Base-by-base conservation (phyloP, 345 rosid species). In the Adansonia digitata region DNA sequence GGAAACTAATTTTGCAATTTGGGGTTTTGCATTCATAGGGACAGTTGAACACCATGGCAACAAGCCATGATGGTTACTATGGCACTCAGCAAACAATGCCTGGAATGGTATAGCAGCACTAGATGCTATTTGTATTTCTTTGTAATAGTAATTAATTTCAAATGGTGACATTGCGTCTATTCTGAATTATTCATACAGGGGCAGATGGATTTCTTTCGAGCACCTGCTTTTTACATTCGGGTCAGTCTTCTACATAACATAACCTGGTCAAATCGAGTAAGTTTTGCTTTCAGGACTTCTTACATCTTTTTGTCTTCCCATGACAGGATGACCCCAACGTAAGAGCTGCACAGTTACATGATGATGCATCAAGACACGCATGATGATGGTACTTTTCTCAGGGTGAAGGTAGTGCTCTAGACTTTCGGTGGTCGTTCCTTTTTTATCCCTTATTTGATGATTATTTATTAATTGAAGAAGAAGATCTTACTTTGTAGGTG, bases 251-350 rank as follows among this genome's bases (percentile, higher is more conserved):
- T 39, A 7, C 18, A 74, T 49, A 26, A 57, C 9, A 26, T n/a
- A 62, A 31, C 51, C 37, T 37, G 72, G 24, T 26, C 22, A 57
- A 72, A 35, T 53, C 5, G 3, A 4, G 18, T 26, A 39, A 24
- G 11, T 51, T 77, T 39, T 17, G 22, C 34, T 55, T 42, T n/a
- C 29, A 42, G 55, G 12, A 26, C 12, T 31, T 5, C 48, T 59
- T 24, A 52, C 42, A n/a, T 34, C 63, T 55, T 72, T 59, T 10
- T 3, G 52, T 74, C 59, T 46, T 62, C n/a, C 10, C 72, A 5
- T 67, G 42, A 78, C 89, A 87, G 96, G 97, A 92, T 63, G 94
- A 92, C 75, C 83, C 92, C 39, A 92, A 85, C 64, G 92, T 90
- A 77, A 86, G 97, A 86, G 75, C 90, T 1, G 77, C 94, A 1